A percentile compares a stretch with the other conserved stretches of the same genome.
Conservation (phyloP, 2,329 filamentous ascomycete species). For the Monosporascus sp. region DNA sequence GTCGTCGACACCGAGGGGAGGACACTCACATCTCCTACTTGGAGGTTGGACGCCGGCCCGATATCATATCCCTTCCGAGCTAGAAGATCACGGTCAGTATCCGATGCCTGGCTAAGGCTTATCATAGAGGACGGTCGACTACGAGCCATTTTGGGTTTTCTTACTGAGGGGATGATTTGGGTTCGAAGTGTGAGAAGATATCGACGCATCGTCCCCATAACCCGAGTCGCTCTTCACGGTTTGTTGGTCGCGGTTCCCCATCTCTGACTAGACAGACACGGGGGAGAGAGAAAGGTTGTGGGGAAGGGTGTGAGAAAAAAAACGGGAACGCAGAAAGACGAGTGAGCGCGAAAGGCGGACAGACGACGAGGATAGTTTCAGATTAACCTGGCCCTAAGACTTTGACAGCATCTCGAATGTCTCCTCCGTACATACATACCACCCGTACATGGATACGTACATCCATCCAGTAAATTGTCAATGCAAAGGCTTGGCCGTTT, state of each 20-base stretch:
- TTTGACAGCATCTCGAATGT: neutral
- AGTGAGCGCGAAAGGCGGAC: constrained; percentile 1
- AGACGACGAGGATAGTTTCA: neutral
- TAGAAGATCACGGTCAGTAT: constrained; percentile 8
- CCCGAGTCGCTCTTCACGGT: constrained; percentile 31
- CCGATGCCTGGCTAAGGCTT: constrained; percentile 1
- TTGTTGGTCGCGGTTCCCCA: constrained; percentile 30
- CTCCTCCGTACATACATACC: neutral
- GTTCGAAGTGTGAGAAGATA: constrained; percentile 22
- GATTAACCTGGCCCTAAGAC: neutral
- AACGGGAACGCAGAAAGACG: constrained; percentile 12
- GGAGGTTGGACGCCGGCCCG: constrained; percentile 27
- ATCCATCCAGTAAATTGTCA: neutral
- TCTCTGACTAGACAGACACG: constrained; percentile 26
- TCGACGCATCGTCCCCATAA: constrained; percentile 29
- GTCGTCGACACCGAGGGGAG: neutral
- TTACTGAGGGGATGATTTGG: constrained; percentile 28
- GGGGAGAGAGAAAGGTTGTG: constrained; percentile 10
- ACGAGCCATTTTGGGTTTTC: constrained; percentile 7
- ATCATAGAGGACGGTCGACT: neutral
- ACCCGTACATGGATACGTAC: neutral
- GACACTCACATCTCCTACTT: constrained; percentile 31
- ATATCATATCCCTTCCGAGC: constrained; percentile 32
- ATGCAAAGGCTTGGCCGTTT: no score
- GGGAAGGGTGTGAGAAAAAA: constrained; percentile 5